Percentiles rank a stretch among this genome's conserved stretches.
Conservation (phyloP, 257 asterid genomes). For the Ilex aquifolium region DNA sequence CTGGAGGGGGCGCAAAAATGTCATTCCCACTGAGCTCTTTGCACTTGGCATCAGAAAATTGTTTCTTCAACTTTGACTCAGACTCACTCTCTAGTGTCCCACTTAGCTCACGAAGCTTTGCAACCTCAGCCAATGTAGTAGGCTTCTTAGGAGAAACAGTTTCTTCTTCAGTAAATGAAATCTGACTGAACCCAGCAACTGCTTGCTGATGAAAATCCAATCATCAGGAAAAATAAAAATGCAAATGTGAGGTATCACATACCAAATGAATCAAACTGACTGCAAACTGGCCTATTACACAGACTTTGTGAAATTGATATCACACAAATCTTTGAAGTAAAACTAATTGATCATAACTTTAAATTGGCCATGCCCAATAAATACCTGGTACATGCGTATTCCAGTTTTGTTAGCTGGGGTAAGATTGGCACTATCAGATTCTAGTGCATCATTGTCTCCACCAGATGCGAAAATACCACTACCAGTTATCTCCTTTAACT, state of each 20-base stretch:
- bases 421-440: conserved; percentile 50
- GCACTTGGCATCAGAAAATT: conserved; percentile 72
- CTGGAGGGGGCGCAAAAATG: conserved; percentile 98
- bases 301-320: no score
- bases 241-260: no score
- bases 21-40: conserved; percentile 91
- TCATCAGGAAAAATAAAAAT: background rate
- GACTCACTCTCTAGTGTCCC: conserved; percentile 83
- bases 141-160: conserved; percentile 83
- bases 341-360: no score
- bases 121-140: conserved; percentile 70
- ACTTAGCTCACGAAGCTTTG: conserved; percentile 89
- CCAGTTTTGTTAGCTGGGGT: conserved; percentile 65
- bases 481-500: conserved; percentile 96
- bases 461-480: conserved; percentile 77
- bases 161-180: conserved; percentile 86
- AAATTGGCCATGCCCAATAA: background rate
- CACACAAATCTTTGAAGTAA: no score
- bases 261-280: no score
- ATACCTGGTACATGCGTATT: conserved; percentile 86
- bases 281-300: no score
- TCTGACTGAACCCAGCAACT: conserved; percentile 73
- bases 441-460: conserved; percentile 60
- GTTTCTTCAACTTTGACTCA: conserved; percentile 77
- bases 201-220: conserved; percentile 46